A percentile compares a stretch with the other conserved stretches of the same genome.
Evolutionary conservation across 2,329 filamentous ascomycete genomes (phyloP).

Genomic region (Colletotrichum filicis): DNA sequence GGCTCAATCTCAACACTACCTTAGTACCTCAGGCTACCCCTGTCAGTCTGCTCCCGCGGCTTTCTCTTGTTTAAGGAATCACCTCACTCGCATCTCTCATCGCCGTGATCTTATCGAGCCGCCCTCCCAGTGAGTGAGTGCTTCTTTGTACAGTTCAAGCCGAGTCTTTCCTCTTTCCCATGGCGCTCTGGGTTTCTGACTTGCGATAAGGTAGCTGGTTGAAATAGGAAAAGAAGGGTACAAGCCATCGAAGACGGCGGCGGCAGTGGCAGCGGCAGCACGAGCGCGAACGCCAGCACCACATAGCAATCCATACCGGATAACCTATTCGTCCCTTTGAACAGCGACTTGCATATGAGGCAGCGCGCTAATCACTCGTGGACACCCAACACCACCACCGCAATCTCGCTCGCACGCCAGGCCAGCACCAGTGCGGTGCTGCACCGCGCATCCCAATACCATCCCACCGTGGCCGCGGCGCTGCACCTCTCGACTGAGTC

Average conservation of each 20-base stretch:
- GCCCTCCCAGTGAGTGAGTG: not conserved
- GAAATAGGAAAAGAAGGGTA: not conserved
- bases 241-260: not conserved
- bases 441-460: not conserved
- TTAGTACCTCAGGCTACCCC: not conserved
- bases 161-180: not conserved
- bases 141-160: conserved; percentile 11
- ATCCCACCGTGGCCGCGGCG: not conserved
- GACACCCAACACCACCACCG: not conserved
- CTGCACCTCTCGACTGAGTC: no score
- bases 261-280: conserved; percentile 15
- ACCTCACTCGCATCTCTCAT: not conserved
- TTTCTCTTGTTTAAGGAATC: not conserved
- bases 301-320: not conserved
- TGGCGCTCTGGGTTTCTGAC: not conserved
- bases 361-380: not conserved
- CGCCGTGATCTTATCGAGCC: not conserved
- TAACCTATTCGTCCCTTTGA: not conserved
- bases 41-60: not conserved
- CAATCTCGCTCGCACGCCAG: not conserved
- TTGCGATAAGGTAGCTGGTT: not conserved
- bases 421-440: not conserved
- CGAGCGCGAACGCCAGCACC: conserved; percentile 19
- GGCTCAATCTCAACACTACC: not conserved
- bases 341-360: not conserved